Evolutionary conservation across 169 alveolate genomes (phyloP), one percentile per base, ranked within the genome.

Genomic region (Cryptosporidium xiaoi): DNA sequence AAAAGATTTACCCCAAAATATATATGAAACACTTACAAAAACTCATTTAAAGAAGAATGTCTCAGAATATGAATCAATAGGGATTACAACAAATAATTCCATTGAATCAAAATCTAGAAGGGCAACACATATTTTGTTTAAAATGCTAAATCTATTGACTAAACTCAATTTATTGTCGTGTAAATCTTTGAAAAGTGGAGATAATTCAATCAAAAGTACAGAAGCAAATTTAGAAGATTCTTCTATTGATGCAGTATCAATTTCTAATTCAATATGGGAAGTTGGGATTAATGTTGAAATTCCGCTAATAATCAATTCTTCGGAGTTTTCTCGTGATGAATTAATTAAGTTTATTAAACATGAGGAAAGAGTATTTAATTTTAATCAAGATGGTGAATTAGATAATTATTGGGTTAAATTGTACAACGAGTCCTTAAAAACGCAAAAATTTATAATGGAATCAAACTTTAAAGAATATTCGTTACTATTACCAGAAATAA

Each of bases 11-110:
- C 87, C 87, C 18, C 16, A 10, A 16, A 56, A 56, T 60, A 34
- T 77, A 20, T 77, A 77, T 77, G 87, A 77, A 18, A 60, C 10
- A 60, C 71, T 77, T 40, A 77, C 87, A 44, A 56, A 62, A 18
- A 77, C 24, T 60, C 40, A 40, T n/a, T 2, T 56, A 12, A 77
- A 77, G 56, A 77, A 40, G 8, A 60, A 6, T 18, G 16, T 69
- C n/a, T 53, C 51, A 29, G 53, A 64, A 12, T 10, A 51, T 18
- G 56, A 33, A 7, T 24, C 18, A 56, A 34, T 31, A 31, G 44
- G 20, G 3, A 16, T 16, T 27, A 40, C 48, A 6, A 40, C 13
- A 40, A 69, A 40, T 8, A 53, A 51, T 51, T 29, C 31, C 3
- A 44, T 46, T 12, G 53, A 31, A 66, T 29, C 31, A 36, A 77